A percentile compares a stretch with the other conserved stretches of the same genome.
Conservation (phyloP, 805 yeast species). For the Candida oleophila region DNA sequence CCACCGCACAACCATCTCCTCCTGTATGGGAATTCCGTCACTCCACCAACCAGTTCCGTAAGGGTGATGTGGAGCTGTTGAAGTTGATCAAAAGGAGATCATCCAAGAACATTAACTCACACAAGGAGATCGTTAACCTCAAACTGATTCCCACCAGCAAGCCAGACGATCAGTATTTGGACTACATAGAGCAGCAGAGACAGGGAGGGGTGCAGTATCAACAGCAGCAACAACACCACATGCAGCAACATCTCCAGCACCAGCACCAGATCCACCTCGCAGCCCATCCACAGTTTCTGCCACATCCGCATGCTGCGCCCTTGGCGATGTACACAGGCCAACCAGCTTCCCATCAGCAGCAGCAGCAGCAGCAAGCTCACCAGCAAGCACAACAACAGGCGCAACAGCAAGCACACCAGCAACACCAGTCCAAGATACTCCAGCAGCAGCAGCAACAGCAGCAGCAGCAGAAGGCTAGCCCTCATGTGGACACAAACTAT, state of each 20-base stretch:
- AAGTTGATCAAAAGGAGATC: constrained; percentile 79
- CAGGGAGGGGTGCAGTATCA: constrained; percentile 11
- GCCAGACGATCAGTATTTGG: constrained; percentile 5
- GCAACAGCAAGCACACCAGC: not conserved
- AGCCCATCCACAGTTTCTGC: constrained; percentile 11
- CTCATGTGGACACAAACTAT: constrained; percentile 20
- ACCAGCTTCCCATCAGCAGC: not conserved
- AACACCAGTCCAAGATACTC: not conserved
- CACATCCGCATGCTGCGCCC: constrained; percentile 12
- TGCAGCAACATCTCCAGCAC: constrained; percentile 9
- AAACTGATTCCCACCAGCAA: constrained; percentile 24
- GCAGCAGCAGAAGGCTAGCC: constrained; percentile 9
- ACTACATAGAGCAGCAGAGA: constrained; percentile 8
- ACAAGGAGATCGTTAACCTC: constrained; percentile 37
- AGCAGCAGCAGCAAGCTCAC: not conserved
- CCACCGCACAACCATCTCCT: constrained; percentile 1
- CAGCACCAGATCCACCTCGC: constrained; percentile 4
- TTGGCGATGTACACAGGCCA: not conserved
- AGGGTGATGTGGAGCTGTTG: constrained; percentile 76
- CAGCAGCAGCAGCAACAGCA: not conserved
- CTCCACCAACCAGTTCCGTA: constrained; percentile 70
- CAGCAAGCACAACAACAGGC: constrained; percentile 6
- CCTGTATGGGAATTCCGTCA: constrained; percentile 84
- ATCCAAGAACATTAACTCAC: constrained; percentile 35
- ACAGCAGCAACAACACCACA: constrained; percentile 14